Evolutionary conservation across 2,329 filamentous ascomycete genomes (phyloP).

Genomic region (Penicillium sp.): DNA sequence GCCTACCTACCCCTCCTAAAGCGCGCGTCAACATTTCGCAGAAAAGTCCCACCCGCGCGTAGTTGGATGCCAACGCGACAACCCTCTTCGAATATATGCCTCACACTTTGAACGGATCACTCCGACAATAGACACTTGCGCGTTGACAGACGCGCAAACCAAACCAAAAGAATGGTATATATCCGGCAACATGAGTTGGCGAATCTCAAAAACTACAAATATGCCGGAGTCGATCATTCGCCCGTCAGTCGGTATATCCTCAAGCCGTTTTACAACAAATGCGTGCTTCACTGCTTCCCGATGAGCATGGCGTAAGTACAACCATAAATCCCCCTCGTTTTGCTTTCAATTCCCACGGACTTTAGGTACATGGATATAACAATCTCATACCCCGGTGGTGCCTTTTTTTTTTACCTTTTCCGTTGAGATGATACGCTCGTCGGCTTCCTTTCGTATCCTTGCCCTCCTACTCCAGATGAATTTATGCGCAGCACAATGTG

Average conservation of each 20-base stretch:
- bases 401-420: neutral
- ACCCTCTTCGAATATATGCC: conserved; percentile 3
- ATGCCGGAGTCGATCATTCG: conserved; percentile 87
- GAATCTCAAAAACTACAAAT: conserved; percentile 91
- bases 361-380: conserved; percentile 12
- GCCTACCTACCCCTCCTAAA: neutral
- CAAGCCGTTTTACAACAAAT: conserved; percentile 95
- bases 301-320: conserved; percentile 80
- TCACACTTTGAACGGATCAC: neutral
- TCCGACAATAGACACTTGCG: neutral
- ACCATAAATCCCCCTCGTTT: neutral
- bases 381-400: neutral
- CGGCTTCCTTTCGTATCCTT: neutral
- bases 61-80: neutral
- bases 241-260: conserved; percentile 87
- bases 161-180: conserved; percentile 71
- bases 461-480: neutral
- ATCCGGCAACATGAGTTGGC: conserved; percentile 87
- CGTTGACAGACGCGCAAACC: conserved; percentile 4
- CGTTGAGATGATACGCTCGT: no score
- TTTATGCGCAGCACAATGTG: conserved; percentile 5
- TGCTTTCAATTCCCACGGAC: neutral
- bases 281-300: conserved; percentile 92
- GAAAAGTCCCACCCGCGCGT: neutral
- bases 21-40: neutral